Conservation (phyloP, 345 rosid genomes). For the Salix koriyanagi region DNA sequence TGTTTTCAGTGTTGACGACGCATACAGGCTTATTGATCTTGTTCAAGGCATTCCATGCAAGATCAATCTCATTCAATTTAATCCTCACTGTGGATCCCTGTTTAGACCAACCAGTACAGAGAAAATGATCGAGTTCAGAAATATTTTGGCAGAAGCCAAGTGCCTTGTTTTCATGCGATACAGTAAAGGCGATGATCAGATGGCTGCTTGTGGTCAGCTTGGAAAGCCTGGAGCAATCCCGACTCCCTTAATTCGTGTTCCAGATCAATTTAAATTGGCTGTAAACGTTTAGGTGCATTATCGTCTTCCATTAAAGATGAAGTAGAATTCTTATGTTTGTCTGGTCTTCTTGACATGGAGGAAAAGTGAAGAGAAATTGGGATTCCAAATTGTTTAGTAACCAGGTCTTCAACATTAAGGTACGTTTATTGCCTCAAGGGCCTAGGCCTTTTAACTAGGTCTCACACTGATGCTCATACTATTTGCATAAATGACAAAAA, state of each 20-base stretch:
- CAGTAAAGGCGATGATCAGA: slow-evolving; percentile 90
- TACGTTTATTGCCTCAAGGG: background rate
- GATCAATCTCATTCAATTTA: slow-evolving; percentile 86
- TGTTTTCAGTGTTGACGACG: slow-evolving; percentile 72
- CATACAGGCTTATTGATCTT: slow-evolving; percentile 71
- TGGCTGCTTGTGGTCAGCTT: slow-evolving; percentile 98
- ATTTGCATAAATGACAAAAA: background rate
- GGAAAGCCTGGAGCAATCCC: slow-evolving; percentile 64
- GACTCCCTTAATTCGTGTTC: slow-evolving; percentile 72
- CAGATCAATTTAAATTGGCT: slow-evolving; percentile 61
- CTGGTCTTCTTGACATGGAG: background rate
- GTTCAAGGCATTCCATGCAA: slow-evolving; percentile 93
- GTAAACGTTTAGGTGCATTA: slow-evolving; percentile 27
- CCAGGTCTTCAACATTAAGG: background rate
- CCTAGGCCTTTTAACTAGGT: background rate
- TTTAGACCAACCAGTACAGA: slow-evolving; percentile 70
- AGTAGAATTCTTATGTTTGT: background rate
- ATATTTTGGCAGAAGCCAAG: slow-evolving; percentile 62
- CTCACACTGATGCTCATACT: background rate
- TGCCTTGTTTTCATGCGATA: slow-evolving; percentile 59
- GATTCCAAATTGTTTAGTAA: background rate
- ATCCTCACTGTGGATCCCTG: slow-evolving; percentile 75
- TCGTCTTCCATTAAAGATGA: background rate
- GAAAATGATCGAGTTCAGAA: slow-evolving; percentile 75
- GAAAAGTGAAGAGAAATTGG: background rate